These are phyloP conservation scores for Piper longum DNA, from an alignment of 164 flowering plant genomes.

Conservation along the genomic window DNA sequence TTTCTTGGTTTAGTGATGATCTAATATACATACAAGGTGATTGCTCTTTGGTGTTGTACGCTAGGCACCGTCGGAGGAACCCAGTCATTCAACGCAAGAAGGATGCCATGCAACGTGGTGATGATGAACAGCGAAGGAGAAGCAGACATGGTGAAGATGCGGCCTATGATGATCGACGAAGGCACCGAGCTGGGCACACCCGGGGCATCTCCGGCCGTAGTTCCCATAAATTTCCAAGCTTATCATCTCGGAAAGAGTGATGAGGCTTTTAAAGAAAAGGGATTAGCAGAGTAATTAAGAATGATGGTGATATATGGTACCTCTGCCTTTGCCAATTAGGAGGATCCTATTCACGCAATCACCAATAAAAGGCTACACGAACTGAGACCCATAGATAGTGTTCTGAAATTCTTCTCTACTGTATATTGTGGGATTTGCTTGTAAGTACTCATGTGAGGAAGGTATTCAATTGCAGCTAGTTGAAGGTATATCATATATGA, in stretches of 20 bases:
- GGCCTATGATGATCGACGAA: slow-evolving; percentile 9
- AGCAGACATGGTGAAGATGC: slow-evolving; percentile 23
- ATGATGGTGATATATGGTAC: background rate
- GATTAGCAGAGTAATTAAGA: slow-evolving; percentile 1
- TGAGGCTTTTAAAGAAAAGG: slow-evolving; percentile 1
- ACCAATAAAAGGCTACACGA: too few species aligned
- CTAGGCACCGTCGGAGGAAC: slow-evolving; percentile 29
- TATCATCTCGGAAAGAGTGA: slow-evolving; percentile 9
- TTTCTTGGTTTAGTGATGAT: too few species aligned
- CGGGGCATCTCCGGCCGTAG: slow-evolving; percentile 9
- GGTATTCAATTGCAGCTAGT: too few species aligned
- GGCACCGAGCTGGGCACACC: slow-evolving; percentile 4
- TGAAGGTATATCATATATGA: too few species aligned
- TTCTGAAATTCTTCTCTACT: too few species aligned
- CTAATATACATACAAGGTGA: too few species aligned
- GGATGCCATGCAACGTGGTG: slow-evolving; percentile 31
- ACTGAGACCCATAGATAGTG: too few species aligned
- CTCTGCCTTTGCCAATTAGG: background rate
- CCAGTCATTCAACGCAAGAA: slow-evolving; percentile 25
- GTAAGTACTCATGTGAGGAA: too few species aligned
- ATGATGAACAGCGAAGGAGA: slow-evolving; percentile 35
- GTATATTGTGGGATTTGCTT: too few species aligned
- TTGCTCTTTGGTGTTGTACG: background rate
- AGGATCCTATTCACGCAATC: too few species aligned
- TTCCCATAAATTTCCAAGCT: slow-evolving; percentile 7